A percentile compares a stretch with the other conserved stretches of the same genome.
Conservation (phyloP, 2,329 filamentous ascomycete genomes). For the Aspergillus sergii region DNA sequence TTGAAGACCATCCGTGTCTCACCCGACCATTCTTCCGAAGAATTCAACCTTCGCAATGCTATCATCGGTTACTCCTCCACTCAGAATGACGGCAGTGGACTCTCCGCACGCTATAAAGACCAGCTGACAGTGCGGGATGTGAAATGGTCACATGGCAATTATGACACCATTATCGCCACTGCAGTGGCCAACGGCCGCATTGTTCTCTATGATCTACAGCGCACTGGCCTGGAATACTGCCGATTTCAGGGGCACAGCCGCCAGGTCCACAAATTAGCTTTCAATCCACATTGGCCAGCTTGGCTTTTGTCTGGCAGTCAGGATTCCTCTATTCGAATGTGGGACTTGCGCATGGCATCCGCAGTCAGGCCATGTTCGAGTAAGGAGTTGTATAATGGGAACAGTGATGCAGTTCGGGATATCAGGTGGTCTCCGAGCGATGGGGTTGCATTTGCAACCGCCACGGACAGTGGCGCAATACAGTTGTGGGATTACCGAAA, state of each 20-base stretch:
- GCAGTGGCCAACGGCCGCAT: conserved; percentile 67
- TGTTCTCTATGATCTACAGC: conserved; percentile 65
- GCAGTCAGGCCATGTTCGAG: conserved; percentile 57
- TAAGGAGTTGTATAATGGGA: conserved; percentile 57
- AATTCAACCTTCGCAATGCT: conserved; percentile 64
- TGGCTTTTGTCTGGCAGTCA: conserved; percentile 66
- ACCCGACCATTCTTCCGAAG: conserved; percentile 60
- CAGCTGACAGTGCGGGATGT: conserved; percentile 67
- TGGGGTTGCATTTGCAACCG: conserved; percentile 64
- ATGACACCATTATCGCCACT: conserved; percentile 63
- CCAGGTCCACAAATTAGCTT: conserved; percentile 67
- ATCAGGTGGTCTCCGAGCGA: conserved; percentile 67
- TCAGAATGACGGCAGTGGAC: conserved; percentile 47
- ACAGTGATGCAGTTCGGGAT: conserved; percentile 64
- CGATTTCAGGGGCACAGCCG: conserved; percentile 66
- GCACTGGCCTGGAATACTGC: conserved; percentile 61
- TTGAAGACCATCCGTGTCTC: conserved; percentile 65
- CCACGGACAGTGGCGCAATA: conserved; percentile 65
- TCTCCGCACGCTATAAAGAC: conserved; percentile 56
- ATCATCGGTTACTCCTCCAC: conserved; percentile 61
- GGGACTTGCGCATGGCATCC: conserved; percentile 62
- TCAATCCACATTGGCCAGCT: conserved; percentile 64
- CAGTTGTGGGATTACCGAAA: conserved; percentile 67
- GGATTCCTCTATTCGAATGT: conserved; percentile 65
- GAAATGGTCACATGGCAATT: conserved; percentile 67